Evolutionary conservation across 2,329 filamentous ascomycete species (phyloP), one percentile per base, ranked within the genome.

Genomic region (Trichoderma hamatum): DNA sequence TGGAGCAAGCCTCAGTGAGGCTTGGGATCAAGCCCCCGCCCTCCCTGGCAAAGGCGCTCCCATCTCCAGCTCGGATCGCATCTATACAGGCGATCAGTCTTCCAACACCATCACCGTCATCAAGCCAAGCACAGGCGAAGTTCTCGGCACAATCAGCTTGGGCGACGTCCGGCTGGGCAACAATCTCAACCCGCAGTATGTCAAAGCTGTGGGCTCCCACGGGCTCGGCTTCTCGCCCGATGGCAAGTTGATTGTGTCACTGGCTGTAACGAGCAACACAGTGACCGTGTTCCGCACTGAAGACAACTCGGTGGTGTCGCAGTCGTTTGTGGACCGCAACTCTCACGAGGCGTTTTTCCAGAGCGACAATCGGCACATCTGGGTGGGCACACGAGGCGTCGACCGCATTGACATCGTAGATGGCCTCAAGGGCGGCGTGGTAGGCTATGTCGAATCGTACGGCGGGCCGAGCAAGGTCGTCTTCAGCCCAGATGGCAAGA

Each of bases 271-370:
- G 30, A 70, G 43, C 54, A 71, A 71, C 56, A 71, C 70, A 19
- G 67, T 70, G 19, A 70, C 63, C 3, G 70, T 71, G 16, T 67
- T 71, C 30, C 69, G 70, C 3, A 67, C 66, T 26, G 69, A 59
- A n/a, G 70, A 71, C 36, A 71, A 71, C 39, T 51, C n/a, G 3
- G 7, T 71, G 14, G 58, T 67, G 10, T 71, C 70, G 21, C 69
- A 69, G 58, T 71, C 70, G 21, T 67, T 19, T 5, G 61, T 69
- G 7, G 67, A 69, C 49, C 69, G 70, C 11, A 61, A 52, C 59
- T 26, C 70, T 5, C 70, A 71, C 67, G 70, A 71, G 69, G 70
- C 70, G 28, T 69, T 71, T 19, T 71, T 71, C n/a, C 66, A 70
- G 58, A 21, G 52, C 2, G 71, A 70, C 39, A 72, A 72, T 54